Evolutionary conservation across 371 early-diverging fungal species (phyloP).

Genomic region (Mucor piriformis): DNA sequence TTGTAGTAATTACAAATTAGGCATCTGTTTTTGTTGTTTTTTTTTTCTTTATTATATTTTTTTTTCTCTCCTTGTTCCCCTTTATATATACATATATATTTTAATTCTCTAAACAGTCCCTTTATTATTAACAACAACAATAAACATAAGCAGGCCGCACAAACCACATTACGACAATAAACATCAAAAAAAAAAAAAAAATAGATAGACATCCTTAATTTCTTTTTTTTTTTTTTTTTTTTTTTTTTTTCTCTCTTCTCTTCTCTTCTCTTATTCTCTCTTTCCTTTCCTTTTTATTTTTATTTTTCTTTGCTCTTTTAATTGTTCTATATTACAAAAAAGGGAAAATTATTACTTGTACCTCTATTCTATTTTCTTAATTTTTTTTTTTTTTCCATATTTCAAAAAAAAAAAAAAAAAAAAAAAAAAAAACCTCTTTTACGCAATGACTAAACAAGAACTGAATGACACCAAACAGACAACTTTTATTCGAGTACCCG

Average conservation of each 20-base stretch:
- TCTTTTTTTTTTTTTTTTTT: neutral
- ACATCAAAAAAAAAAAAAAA: neutral
- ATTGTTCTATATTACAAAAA: neutral
- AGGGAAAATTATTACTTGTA: neutral
- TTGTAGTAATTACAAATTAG: too few species aligned
- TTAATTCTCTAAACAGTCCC: conserved; percentile 5
- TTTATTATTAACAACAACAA: conserved; percentile 4
- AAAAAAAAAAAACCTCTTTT: neutral
- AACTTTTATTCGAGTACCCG: conserved; percentile 25
- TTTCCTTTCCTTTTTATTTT: conserved; percentile 6
- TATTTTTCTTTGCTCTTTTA: neutral
- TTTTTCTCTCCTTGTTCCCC: neutral
- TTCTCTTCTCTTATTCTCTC: conserved; percentile 2
- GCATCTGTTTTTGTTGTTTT: too few species aligned
- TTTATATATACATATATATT: conserved; percentile 4
- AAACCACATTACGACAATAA: conserved; percentile 2
- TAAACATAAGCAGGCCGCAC: neutral
- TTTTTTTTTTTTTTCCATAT: neutral
- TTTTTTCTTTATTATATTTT: too few species aligned
- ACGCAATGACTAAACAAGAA: conserved; percentile 22
- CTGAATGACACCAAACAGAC: conserved; percentile 11
- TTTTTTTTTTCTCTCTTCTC: neutral
- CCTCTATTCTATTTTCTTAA: neutral
- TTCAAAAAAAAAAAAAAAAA: neutral
- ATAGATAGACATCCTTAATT: neutral